Conservation (phyloP, 345 rosid species). For the Heritiera littoralis region DNA sequence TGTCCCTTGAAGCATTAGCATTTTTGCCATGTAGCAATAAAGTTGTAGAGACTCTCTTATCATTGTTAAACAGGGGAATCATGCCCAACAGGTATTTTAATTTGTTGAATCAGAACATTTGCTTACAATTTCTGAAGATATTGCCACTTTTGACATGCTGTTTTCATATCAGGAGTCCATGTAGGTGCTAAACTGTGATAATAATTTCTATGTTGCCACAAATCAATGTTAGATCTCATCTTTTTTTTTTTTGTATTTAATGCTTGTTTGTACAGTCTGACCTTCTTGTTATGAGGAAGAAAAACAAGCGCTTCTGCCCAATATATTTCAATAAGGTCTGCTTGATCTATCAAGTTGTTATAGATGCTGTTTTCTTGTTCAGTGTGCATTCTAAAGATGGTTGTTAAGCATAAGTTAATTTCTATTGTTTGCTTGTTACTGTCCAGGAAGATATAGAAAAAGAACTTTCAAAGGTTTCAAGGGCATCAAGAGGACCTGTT, state of each 20-base stretch:
- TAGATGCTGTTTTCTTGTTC: constrained; percentile 13
- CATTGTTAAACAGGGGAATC: not conserved
- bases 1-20: not conserved
- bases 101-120: not conserved
- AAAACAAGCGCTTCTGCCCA: constrained; percentile 81
- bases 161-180: not conserved
- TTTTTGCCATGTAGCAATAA: not conserved
- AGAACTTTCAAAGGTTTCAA: constrained; percentile 73
- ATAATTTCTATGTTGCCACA: not conserved
- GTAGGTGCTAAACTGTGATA: not conserved
- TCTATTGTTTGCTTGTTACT: constrained; percentile 17
- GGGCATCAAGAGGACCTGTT: constrained; percentile 60
- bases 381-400: not conserved
- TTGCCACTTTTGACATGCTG: not conserved
- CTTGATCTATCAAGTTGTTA: constrained; percentile 19
- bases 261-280: constrained; percentile 65
- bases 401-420: not conserved
- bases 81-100: not conserved
- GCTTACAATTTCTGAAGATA: not conserved
- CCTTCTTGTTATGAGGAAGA: constrained; percentile 80
- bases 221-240: constrained; percentile 17
- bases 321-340: constrained; percentile 91
- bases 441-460: constrained; percentile 83
- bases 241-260: constrained; percentile 2
- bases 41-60: not conserved